phyloP scores from a whole-genome alignment of 2,329 filamentous ascomycete species.

The Boeremia exigua region DNA sequence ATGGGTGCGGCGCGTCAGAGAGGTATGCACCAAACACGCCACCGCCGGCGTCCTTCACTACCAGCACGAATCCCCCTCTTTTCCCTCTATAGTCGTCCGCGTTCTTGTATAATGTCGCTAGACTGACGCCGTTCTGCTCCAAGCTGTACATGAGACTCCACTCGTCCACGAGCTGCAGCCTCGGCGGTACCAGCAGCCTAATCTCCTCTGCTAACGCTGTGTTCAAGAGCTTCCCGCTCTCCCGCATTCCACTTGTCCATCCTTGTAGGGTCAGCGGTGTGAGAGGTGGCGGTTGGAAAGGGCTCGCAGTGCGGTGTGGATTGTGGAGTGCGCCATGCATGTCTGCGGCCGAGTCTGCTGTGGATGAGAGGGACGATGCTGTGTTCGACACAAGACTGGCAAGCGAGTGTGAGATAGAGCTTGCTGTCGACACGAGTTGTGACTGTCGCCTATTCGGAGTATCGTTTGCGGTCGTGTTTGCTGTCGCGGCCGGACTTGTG shows the following conservation, averaged over 20 bases:
- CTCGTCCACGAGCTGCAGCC: conserved; percentile 83
- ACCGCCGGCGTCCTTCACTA: conserved; percentile 78
- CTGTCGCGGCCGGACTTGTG: conserved; percentile 29
- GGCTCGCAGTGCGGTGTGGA: conserved; percentile 70
- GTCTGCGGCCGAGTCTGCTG: conserved; percentile 37
- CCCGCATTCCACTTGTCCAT: conserved; percentile 65
- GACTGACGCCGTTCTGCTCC: conserved; percentile 87
- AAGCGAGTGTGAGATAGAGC: conserved; percentile 38
- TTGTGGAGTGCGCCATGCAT: conserved; percentile 67
- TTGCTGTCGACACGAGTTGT: conserved; percentile 31
- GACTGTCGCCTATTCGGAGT: conserved; percentile 18
- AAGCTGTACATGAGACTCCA: conserved; percentile 90
- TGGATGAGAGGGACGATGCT: conserved; percentile 32
- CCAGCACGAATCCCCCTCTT: conserved; percentile 86
- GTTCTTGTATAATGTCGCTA: conserved; percentile 84
- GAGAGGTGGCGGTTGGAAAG: conserved; percentile 86
- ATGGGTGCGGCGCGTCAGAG: conserved; percentile 82
- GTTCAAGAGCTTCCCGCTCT: conserved; percentile 70
- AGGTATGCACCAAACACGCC: conserved; percentile 93
- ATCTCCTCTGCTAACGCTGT: conserved; percentile 88
- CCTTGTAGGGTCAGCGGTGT: conserved; percentile 77
- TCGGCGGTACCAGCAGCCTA: conserved; percentile 81
- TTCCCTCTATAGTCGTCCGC: conserved; percentile 71
- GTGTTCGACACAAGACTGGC: conserved; percentile 47
- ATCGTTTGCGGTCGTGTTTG: conserved; percentile 11